phyloP scores from a whole-genome alignment of 345 rosid species.

The Citrus inodora region DNA sequence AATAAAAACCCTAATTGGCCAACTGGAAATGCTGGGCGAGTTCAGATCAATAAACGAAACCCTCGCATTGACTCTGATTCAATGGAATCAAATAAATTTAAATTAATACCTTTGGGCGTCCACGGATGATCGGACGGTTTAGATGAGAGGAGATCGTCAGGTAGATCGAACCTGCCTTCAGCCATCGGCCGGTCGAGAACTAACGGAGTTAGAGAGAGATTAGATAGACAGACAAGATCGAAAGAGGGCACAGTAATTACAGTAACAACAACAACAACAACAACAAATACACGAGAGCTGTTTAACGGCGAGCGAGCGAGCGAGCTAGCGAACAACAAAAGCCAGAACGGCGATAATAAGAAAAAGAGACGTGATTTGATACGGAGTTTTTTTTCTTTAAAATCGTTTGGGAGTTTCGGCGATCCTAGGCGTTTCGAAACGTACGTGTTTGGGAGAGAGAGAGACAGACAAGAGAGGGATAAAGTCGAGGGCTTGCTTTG shows the following conservation, averaged over 20 bases:
- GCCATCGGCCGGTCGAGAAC: constrained; percentile 48
- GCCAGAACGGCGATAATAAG: background rate
- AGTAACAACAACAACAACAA: background rate
- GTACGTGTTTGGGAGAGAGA: constrained; percentile 8
- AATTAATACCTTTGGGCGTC: constrained; percentile 42
- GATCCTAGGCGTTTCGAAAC: constrained; percentile 27
- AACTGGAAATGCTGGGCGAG: background rate
- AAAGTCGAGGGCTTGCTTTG: background rate
- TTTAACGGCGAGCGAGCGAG: background rate
- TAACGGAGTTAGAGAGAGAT: constrained; percentile 1
- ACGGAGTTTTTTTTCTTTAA: background rate
- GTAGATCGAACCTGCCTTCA: constrained; percentile 74
- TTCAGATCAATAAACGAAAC: constrained; percentile 20
- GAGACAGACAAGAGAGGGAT: constrained; percentile 21
- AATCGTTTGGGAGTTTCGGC: constrained; percentile 10
- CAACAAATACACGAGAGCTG: background rate
- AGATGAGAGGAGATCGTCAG: constrained; percentile 68
- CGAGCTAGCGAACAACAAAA: background rate
- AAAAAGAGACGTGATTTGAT: background rate
- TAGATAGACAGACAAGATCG: constrained; percentile 5
- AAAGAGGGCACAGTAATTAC: constrained; percentile 1
- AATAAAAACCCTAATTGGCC: constrained; percentile 15
- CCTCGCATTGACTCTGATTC: constrained; percentile 3
- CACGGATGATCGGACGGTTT: constrained; percentile 55
- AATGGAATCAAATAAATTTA: background rate